These are phyloP conservation scores for Solanum commersonii DNA, from an alignment of 257 asterid genomes.

Conservation along the genomic window DNA sequence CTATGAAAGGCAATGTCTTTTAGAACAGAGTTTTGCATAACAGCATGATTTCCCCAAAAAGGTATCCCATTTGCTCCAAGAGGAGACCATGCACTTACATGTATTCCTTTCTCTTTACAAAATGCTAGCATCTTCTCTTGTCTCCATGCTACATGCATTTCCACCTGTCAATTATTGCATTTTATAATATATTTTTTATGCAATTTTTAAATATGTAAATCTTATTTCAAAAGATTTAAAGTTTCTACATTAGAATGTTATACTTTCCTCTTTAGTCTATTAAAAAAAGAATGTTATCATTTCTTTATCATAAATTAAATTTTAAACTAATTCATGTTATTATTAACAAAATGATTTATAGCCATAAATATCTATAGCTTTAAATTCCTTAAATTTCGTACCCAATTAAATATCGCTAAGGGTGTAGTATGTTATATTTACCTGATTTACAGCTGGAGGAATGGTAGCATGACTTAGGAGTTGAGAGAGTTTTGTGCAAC, in stretches of 20 bases:
- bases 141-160: slow-evolving; percentile 53
- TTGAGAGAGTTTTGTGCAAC: slow-evolving; percentile 30
- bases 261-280: no score
- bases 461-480: slow-evolving; percentile 19
- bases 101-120: slow-evolving; percentile 25
- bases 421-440: background rate
- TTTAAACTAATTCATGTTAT: background rate
- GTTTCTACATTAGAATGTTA: background rate
- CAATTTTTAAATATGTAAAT: no score
- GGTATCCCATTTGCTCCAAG: slow-evolving; percentile 32
- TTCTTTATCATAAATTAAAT: no score
- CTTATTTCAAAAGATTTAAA: no score
- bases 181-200: no score
- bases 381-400: background rate
- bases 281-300: background rate
- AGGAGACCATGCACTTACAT: slow-evolving; percentile 46
- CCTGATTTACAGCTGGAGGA: slow-evolving; percentile 53
- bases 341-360: background rate
- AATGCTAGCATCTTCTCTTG: slow-evolving; percentile 32
- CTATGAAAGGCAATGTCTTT: slow-evolving; percentile 24
- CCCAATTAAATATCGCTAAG: background rate
- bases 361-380: background rate
- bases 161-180: slow-evolving; percentile 25
- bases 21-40: slow-evolving; percentile 30
- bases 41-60: slow-evolving; percentile 28